These are phyloP conservation scores for Yarrowia yakushimensis DNA, from an alignment of 805 yeast genomes.

Conservation along the genomic window DNA sequence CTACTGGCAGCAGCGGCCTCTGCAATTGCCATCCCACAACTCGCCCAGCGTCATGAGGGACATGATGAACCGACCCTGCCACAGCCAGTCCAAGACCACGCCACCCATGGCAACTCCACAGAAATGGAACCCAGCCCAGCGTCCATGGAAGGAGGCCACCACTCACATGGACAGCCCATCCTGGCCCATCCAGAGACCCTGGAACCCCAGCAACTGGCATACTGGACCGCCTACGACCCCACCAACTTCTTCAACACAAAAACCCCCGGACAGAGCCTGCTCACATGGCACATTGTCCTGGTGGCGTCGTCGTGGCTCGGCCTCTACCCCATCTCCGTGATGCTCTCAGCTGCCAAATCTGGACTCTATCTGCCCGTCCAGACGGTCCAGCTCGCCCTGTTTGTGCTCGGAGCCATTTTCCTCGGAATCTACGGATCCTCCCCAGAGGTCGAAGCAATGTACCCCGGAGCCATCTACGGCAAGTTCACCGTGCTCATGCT, in stretches of 20 bases:
- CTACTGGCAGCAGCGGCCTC: background rate
- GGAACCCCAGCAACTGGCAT: constrained; percentile 65
- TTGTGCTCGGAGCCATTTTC: constrained; percentile 53
- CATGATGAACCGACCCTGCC: background rate
- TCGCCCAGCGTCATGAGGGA: background rate
- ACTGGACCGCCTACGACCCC: constrained; percentile 77
- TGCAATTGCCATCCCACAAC: background rate
- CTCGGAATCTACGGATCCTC: constrained; percentile 57
- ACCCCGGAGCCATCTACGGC: constrained; percentile 72
- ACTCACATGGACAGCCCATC: constrained; percentile 72
- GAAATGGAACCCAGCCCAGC: constrained; percentile 16
- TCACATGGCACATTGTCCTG: constrained; percentile 53
- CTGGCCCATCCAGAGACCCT: constrained; percentile 54
- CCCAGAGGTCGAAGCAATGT: constrained; percentile 49
- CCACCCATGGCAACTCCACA: background rate
- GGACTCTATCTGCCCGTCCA: constrained; percentile 57
- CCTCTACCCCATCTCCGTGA: constrained; percentile 64
- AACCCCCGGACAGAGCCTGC: constrained; percentile 50
- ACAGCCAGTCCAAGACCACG: too few species aligned
- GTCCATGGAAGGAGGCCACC: constrained; percentile 19
- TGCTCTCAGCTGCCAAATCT: constrained; percentile 58
- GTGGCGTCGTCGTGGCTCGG: constrained; percentile 47
- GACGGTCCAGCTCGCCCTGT: constrained; percentile 46
- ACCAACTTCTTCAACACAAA: constrained; percentile 57
- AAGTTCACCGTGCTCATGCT: constrained; percentile 62